A percentile compares a stretch with the other conserved stretches of the same genome.
Conservation (phyloP, 2,329 filamentous ascomycete genomes). For the Ophidiomyces ophidiicola region DNA sequence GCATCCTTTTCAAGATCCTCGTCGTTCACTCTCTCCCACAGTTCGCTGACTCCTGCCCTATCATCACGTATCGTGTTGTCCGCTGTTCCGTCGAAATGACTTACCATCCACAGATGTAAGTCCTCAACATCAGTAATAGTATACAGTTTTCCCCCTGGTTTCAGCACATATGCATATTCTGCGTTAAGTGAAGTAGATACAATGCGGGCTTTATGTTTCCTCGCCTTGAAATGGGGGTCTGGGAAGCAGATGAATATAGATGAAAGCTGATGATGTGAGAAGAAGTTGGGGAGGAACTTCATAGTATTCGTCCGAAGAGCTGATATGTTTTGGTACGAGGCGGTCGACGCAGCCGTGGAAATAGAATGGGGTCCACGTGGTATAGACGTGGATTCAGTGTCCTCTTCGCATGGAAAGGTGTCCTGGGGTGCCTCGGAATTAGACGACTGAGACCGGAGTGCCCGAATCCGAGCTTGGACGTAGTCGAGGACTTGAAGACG, state of each 20-base stretch:
- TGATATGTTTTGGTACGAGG: constrained; percentile 69
- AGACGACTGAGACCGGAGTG: constrained; percentile 48
- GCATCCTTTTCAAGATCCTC: constrained; percentile 42
- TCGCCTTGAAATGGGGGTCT: constrained; percentile 92
- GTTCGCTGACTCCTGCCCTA: constrained; percentile 47
- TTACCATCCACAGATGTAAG: constrained; percentile 84
- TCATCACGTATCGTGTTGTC: constrained; percentile 56
- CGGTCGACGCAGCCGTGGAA: constrained; percentile 1
- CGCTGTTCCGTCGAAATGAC: constrained; percentile 68
- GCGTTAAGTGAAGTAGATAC: constrained; percentile 78
- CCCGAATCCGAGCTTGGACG: constrained; percentile 74
- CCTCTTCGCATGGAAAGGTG: not conserved
- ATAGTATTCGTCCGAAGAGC: constrained; percentile 90
- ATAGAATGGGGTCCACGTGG: not conserved
- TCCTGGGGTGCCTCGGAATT: constrained; percentile 19
- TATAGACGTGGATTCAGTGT: constrained; percentile 6
- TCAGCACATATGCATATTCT: constrained; percentile 81
- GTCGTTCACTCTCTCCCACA: constrained; percentile 61
- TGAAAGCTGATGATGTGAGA: constrained; percentile 62
- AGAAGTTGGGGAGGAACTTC: constrained; percentile 99
- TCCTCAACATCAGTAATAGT: constrained; percentile 97
- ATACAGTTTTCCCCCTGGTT: constrained; percentile 76
- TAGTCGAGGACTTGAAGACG: constrained; percentile 80
- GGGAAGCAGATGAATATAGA: constrained; percentile 98
- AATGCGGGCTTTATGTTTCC: constrained; percentile 95